phyloP scores from a whole-genome alignment of 495 filamentous ascomycete species.

The Aspergillus kassunensis region DNA sequence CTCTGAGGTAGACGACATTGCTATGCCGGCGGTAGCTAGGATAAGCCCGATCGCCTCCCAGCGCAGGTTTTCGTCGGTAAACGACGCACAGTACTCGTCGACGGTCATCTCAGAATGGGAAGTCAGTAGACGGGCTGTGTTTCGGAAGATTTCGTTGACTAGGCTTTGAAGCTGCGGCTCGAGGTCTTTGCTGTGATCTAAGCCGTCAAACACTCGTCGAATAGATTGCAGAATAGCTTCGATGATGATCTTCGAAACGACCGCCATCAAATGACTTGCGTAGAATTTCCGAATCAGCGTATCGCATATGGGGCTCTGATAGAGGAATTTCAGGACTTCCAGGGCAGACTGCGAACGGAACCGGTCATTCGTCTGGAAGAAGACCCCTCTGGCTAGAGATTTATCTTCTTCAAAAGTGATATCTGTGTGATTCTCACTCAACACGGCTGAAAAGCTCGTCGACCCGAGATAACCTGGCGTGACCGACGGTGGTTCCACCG shows the following conservation, averaged over 20 bases:
- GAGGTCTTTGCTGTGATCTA: slow-evolving; percentile 19
- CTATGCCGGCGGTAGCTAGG: slow-evolving; percentile 44
- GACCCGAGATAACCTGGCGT: slow-evolving; percentile 47
- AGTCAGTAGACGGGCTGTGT: slow-evolving; percentile 28
- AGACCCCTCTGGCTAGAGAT: slow-evolving; percentile 26
- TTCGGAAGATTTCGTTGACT: slow-evolving; percentile 30
- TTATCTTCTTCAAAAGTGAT: slow-evolving; percentile 36
- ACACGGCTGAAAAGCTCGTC: slow-evolving; percentile 48
- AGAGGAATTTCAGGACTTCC: slow-evolving; percentile 40
- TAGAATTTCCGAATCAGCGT: slow-evolving; percentile 28
- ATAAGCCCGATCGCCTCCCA: slow-evolving; percentile 59
- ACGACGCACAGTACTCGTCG: slow-evolving; percentile 36
- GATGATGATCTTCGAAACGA: slow-evolving; percentile 24
- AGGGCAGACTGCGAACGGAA: slow-evolving; percentile 37
- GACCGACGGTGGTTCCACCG: slow-evolving; percentile 27
- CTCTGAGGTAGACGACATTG: slow-evolving; percentile 35
- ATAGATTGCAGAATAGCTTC: slow-evolving; percentile 28
- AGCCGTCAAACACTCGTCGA: slow-evolving; percentile 21
- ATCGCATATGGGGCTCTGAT: slow-evolving; percentile 26
- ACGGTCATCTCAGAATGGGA: slow-evolving; percentile 29
- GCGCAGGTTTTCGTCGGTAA: slow-evolving; percentile 49
- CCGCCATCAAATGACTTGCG: slow-evolving; percentile 15
- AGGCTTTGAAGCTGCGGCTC: slow-evolving; percentile 30
- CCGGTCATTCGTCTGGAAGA: slow-evolving; percentile 24
- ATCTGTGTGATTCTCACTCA: slow-evolving; percentile 36